Conservation (phyloP, 2,329 filamentous ascomycete genomes). For the Fusarium torreyae region DNA sequence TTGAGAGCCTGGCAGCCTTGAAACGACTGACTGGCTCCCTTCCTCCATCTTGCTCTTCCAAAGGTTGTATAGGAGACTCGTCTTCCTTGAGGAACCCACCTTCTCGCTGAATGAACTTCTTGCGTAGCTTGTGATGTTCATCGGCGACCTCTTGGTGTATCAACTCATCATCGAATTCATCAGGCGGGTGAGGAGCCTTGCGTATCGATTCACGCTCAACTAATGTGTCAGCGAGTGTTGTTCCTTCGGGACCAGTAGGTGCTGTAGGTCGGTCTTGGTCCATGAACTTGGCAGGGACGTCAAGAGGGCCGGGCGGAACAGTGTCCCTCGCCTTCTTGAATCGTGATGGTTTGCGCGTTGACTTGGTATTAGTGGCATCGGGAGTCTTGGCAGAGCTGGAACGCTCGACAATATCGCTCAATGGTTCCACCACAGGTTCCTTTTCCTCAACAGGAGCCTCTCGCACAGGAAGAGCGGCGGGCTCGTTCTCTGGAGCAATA, state of each 20-base stretch:
- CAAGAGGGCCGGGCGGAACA: constrained; percentile 60
- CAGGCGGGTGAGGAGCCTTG: constrained; percentile 58
- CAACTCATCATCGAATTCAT: constrained; percentile 78
- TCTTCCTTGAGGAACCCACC: constrained; percentile 85
- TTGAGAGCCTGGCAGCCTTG: constrained; percentile 77
- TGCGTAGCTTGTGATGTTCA: constrained; percentile 87
- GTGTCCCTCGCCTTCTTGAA: constrained; percentile 64
- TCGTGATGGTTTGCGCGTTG: constrained; percentile 62
- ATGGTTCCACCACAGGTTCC: constrained; percentile 60
- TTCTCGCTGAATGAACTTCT: constrained; percentile 84
- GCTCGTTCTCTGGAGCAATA: constrained; percentile 67
- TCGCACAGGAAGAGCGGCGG: constrained; percentile 31
- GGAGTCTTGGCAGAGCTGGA: constrained; percentile 47
- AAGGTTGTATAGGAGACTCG: constrained; percentile 75
- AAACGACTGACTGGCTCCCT: constrained; percentile 79
- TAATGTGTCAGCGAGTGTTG: constrained; percentile 72
- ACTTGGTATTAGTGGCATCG: constrained; percentile 55
- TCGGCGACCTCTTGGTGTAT: constrained; percentile 83
- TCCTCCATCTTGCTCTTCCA: constrained; percentile 77
- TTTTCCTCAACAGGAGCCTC: constrained; percentile 40
- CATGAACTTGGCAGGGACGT: constrained; percentile 60
- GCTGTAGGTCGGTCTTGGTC: constrained; percentile 57
- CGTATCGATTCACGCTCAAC: constrained; percentile 66
- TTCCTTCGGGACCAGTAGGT: constrained; percentile 66
- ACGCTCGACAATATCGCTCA: constrained; percentile 69